Evolutionary conservation across 2,329 filamentous ascomycete species (phyloP), one percentile per base, ranked within the genome.

Genomic region (Cladophialophora immunda): DNA sequence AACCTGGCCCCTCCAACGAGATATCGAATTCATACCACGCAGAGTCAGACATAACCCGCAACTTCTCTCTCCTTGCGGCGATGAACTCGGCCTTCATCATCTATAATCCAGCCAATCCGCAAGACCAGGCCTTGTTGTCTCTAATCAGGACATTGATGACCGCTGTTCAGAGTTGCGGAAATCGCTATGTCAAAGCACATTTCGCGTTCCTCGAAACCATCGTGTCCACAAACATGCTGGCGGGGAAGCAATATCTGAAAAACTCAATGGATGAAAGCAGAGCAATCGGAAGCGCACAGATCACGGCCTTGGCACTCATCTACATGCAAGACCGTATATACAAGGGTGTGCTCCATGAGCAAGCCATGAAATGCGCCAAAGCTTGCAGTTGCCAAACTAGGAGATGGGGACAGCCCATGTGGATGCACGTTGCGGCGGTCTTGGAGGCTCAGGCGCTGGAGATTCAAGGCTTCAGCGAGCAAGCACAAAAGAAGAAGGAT

Each of bases 261-360:
- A 84, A 85, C 45, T 91, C 93, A 1, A 85, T 97, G 50, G 85
- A 86, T 45, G 87, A 88, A 2, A 90, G 92, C 13, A 90, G 90
- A 70, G 82, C 83, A 7, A 89, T 90, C 8, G 84, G 84, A 62
- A 97, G 97, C 76, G 87, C 87, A 32, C 91, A 96, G 70, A 90
- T 94, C 62, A 85, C 93, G n/a, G 90, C 90, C 56, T 91, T 97
- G 70, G 89, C 91, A 5, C 86, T 97, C 66, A 93, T 89, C 72
- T 89, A 95, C 70, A 96, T 97, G 91, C 90, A 91, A 60, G 89
- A 86, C 74, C 87, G 89, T 59, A 91, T 97, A 74, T 97, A 94
- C 78, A 89, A 90, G 54, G 90, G 91, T 66, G 90, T 94, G 15
- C 88, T 96, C 3, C 93, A 93, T 58, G 90, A 91, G 66, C 91